Evolutionary conservation across 805 yeast species (phyloP).

Genomic region (Sugiyamaella marilandica): DNA sequence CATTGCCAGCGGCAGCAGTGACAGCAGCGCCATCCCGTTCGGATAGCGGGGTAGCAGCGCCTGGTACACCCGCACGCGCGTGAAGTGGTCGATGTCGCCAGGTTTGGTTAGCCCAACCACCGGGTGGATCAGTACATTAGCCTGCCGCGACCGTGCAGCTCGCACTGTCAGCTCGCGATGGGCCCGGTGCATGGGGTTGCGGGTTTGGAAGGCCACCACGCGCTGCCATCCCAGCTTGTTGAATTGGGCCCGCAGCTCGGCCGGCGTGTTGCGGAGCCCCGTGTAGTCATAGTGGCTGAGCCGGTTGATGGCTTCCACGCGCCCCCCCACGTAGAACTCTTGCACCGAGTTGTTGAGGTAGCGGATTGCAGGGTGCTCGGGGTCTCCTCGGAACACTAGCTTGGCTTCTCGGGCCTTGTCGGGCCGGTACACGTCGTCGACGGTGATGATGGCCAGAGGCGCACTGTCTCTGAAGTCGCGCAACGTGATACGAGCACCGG

Average conservation of each 20-base stretch:
- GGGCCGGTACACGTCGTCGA: constrained; percentile 75
- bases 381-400: constrained; percentile 91
- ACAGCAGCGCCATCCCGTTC: constrained; percentile 84
- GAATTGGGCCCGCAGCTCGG: constrained; percentile 84
- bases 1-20: constrained; percentile 92
- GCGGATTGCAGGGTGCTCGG: constrained; percentile 89
- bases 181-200: constrained; percentile 99
- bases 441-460: constrained; percentile 74
- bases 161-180: constrained; percentile 94
- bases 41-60: constrained; percentile 91
- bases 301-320: constrained; percentile 72
- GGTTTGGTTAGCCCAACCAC: constrained; percentile 97
- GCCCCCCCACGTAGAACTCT: constrained; percentile 85
- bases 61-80: constrained; percentile 92
- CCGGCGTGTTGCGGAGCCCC: constrained; percentile 82
- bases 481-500: constrained; percentile 63
- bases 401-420: constrained; percentile 75
- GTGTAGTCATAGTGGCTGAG: constrained; percentile 90
- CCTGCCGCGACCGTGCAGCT: constrained; percentile 90
- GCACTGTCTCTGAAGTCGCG: constrained; percentile 77
- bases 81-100: constrained; percentile 96
- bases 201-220: constrained; percentile 95
- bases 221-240: constrained; percentile 74
- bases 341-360: constrained; percentile 71
- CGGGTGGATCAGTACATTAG: constrained; percentile 87